phyloP scores from a whole-genome alignment of 202 grass and related monocot species.

The Carex arenaria region DNA sequence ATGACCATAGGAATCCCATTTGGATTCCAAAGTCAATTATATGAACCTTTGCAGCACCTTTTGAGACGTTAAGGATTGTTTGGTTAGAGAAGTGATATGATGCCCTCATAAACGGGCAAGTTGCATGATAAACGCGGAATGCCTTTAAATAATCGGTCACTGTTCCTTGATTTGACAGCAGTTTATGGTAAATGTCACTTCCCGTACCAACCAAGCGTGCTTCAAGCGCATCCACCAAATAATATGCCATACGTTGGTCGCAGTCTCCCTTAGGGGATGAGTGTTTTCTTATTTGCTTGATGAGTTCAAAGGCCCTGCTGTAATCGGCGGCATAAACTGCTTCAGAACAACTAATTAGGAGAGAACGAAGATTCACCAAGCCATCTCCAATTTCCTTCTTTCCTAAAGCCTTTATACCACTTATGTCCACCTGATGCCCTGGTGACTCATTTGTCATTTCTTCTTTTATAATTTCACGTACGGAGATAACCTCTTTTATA shows the following conservation, averaged over 20 bases:
- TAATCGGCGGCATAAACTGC: constrained; percentile 33
- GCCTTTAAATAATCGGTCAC: neutral
- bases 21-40: constrained; percentile 6
- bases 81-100: neutral
- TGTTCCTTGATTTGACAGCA: neutral
- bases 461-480: constrained; percentile 21
- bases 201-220: neutral
- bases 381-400: neutral
- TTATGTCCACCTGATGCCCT: neutral
- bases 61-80: neutral
- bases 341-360: constrained; percentile 50
- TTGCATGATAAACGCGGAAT: neutral
- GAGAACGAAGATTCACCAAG: constrained; percentile 31
- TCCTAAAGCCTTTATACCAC: neutral
- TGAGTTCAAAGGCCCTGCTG: constrained; percentile 30
- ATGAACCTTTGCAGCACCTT: constrained; percentile 1
- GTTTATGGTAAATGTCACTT: neutral
- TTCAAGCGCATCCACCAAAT: constrained; percentile 31
- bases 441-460: constrained; percentile 15
- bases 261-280: constrained; percentile 34
- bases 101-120: neutral
- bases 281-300: constrained; percentile 39
- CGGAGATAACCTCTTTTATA: constrained; percentile 16
- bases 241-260: constrained; percentile 50
- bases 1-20: neutral